A percentile compares a stretch with the other conserved stretches of the same genome.
Conservation (phyloP, 2,329 filamentous ascomycete species). For the Arthrobotrys sphaeroides region DNA sequence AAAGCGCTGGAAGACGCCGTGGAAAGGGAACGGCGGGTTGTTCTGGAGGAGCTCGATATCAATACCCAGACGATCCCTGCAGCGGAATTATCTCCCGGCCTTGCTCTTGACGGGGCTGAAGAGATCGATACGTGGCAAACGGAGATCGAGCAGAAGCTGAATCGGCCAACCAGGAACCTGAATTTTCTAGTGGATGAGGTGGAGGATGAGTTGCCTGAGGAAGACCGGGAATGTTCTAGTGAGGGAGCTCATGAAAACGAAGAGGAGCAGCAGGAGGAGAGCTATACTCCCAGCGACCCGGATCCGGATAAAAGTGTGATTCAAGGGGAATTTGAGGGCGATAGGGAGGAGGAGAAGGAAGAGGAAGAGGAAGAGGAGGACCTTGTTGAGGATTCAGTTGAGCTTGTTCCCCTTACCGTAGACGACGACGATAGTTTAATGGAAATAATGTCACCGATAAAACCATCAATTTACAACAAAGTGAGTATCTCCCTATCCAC, state of each 20-base stretch:
- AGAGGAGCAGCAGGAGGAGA: conserved; percentile 56
- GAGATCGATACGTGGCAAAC: conserved; percentile 65
- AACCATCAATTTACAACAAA: conserved; percentile 29
- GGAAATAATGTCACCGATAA: conserved; percentile 49
- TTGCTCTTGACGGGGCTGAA: conserved; percentile 66
- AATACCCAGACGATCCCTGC: conserved; percentile 46
- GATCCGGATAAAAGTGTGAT: no score
- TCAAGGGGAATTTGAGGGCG: conserved; percentile 57
- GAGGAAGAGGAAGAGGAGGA: not conserved
- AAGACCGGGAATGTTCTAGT: conserved; percentile 50
- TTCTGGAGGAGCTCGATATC: conserved; percentile 67
- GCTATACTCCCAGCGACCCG: no score
- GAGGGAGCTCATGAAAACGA: conserved; percentile 11
- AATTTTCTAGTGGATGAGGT: not conserved
- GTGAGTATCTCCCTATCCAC: not conserved
- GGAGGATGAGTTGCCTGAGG: conserved; percentile 55
- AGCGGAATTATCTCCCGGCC: not conserved
- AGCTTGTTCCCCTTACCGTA: conserved; percentile 15
- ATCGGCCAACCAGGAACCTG: not conserved
- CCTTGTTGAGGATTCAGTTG: conserved; percentile 24
- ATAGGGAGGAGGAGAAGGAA: not conserved
- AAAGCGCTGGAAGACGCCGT: conserved; percentile 63
- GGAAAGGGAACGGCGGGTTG: conserved; percentile 73
- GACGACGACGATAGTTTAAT: conserved; percentile 46
- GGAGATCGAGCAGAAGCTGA: conserved; percentile 58